Percentiles rank a stretch among this genome's conserved stretches.
Evolutionary conservation across 2,329 filamentous ascomycete species (phyloP).

Genomic region (Lachnellula subtilissima): DNA sequence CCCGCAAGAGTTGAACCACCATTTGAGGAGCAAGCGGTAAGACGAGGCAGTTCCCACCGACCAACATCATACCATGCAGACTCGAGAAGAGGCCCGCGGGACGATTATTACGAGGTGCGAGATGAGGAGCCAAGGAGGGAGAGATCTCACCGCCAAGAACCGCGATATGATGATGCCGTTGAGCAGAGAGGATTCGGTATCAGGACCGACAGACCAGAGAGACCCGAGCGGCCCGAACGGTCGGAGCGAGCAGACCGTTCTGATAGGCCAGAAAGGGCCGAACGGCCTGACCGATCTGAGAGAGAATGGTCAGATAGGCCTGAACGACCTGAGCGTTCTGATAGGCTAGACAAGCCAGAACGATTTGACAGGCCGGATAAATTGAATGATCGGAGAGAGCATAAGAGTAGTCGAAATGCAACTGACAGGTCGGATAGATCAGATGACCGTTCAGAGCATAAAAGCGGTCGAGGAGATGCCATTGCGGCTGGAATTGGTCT

Average conservation of each 20-base stretch:
- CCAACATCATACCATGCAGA: conserved; percentile 30
- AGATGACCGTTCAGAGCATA: conserved; percentile 23
- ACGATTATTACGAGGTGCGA: conserved; percentile 30
- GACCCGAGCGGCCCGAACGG: conserved; percentile 8
- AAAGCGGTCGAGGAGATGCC: conserved; percentile 27
- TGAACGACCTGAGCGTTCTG: conserved; percentile 7
- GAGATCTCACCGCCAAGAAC: conserved; percentile 19
- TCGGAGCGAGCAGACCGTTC: conserved; percentile 11
- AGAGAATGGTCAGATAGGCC: conserved; percentile 13
- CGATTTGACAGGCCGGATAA: conserved; percentile 2
- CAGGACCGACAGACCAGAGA: conserved; percentile 14
- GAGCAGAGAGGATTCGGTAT: conserved; percentile 27
- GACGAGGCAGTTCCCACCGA: conserved; percentile 34
- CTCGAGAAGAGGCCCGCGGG: conserved; percentile 17
- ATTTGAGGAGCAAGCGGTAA: conserved; percentile 16
- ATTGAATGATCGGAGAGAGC: conserved; percentile 18
- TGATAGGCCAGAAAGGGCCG: conserved; percentile 19
- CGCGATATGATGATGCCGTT: conserved; percentile 25
- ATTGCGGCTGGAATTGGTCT: conserved; percentile 29
- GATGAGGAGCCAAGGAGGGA: conserved; percentile 26
- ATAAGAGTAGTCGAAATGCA: conserved; percentile 16
- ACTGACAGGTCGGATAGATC: conserved; percentile 1
- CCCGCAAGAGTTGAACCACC: conserved; percentile 21
- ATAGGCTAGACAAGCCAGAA: conserved; percentile 2
- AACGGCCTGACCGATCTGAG: conserved; percentile 12